Evolutionary conservation across 208 protist species (phyloP).

Genomic region (Leishmania gerbilli): DNA sequence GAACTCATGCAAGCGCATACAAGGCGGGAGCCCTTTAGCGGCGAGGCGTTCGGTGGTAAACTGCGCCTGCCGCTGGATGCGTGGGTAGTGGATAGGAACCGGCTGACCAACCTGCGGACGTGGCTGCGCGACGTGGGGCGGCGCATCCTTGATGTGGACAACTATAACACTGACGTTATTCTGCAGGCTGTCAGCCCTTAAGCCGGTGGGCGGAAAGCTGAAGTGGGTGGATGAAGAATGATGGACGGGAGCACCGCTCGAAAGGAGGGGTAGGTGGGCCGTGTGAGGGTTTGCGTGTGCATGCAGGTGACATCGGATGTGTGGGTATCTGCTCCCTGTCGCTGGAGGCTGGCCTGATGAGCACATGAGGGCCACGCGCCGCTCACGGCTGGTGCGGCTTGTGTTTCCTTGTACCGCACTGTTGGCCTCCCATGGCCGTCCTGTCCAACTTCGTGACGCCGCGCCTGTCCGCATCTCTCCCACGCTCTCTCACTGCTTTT

Average conservation of each 20-base stretch:
- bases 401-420: neutral
- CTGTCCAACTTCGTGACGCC: neutral
- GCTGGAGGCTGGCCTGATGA: neutral
- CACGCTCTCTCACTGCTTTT: neutral
- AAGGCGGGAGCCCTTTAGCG: conserved; percentile 7
- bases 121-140: conserved; percentile 21
- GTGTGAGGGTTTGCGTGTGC: neutral
- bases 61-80: conserved; percentile 32
- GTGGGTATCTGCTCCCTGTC: neutral
- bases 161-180: conserved; percentile 30
- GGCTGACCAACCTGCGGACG: conserved; percentile 12
- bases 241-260: no score
- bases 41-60: conserved; percentile 17
- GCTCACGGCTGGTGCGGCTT: neutral
- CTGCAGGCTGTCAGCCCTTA: conserved; percentile 9
- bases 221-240: neutral
- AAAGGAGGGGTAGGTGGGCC: neutral
- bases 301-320: neutral
- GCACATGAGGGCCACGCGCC: neutral
- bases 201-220: neutral
- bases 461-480: neutral
- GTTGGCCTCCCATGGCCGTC: neutral
- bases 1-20: neutral
- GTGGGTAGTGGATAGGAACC: conserved; percentile 29
- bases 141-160: neutral